These are phyloP conservation scores for Thymus quinquecostatus DNA, from an alignment of 257 asterid genomes.

Conservation along the genomic window DNA sequence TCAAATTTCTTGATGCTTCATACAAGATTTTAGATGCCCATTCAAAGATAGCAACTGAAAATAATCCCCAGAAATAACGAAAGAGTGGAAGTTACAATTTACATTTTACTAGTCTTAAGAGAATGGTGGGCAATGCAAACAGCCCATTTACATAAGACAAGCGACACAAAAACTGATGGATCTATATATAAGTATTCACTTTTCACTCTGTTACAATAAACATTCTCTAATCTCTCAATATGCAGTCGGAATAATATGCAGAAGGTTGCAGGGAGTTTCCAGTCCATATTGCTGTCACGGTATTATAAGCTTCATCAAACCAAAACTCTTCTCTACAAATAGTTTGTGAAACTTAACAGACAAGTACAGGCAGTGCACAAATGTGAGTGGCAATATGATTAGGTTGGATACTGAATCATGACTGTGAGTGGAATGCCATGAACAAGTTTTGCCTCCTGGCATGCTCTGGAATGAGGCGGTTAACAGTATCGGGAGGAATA, in stretches of 20 bases:
- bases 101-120: conserved; percentile 37
- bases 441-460: conserved; percentile 94
- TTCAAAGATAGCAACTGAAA: neutral
- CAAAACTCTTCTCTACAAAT: conserved; percentile 41
- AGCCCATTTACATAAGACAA: conserved; percentile 36
- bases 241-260: conserved; percentile 16
- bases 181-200: conserved; percentile 26
- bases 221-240: conserved; percentile 38
- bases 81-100: conserved; percentile 31
- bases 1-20: too few relatives aligned
- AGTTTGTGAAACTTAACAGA: conserved; percentile 28
- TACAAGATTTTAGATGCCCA: too few relatives aligned
- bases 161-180: conserved; percentile 32
- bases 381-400: neutral
- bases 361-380: conserved; percentile 20
- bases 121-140: conserved; percentile 30
- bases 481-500: conserved; percentile 73
- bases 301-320: conserved; percentile 35
- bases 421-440: conserved; percentile 89
- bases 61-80: conserved; percentile 22
- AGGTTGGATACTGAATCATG: conserved; percentile 15
- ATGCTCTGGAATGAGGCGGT: conserved; percentile 92
- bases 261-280: conserved; percentile 6
- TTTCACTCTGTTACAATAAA: conserved; percentile 23
- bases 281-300: conserved; percentile 25